A percentile compares a stretch with the other conserved stretches of the same genome.
These are phyloP conservation scores for Phytophthora pistaciae DNA, from an alignment of 352 stramenopile species.

Conservation along the genomic window DNA sequence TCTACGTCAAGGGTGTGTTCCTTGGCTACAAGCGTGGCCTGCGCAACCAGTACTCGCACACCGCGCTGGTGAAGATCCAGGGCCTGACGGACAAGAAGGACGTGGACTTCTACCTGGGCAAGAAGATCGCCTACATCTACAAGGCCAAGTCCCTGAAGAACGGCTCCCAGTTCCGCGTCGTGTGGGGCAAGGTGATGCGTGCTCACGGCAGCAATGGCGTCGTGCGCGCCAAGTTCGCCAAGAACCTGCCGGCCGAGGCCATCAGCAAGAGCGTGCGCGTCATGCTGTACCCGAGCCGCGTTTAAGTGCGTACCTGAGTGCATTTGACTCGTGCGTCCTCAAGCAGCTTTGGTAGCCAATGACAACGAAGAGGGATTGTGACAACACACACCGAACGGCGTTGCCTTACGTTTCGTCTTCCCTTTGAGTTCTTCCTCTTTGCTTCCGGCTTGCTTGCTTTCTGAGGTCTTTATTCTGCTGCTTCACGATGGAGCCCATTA, in stretches of 20 bases:
- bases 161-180: constrained; percentile 98
- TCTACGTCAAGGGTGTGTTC: constrained; percentile 99
- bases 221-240: constrained; percentile 98
- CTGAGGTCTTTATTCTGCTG: neutral
- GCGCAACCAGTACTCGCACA: constrained; percentile 98
- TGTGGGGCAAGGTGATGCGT: constrained; percentile 99
- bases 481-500: neutral
- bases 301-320: constrained; percentile 80
- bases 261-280: constrained; percentile 98
- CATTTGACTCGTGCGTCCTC: constrained; percentile 32
- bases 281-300: constrained; percentile 99
- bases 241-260: constrained; percentile 96
- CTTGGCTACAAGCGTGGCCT: constrained; percentile 99
- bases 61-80: constrained; percentile 99
- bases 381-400: constrained; percentile 32
- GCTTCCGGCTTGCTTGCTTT: neutral
- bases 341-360: constrained; percentile 51
- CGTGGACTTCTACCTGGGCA: constrained; percentile 99
- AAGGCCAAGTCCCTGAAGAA: constrained; percentile 97
- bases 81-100: constrained; percentile 98
- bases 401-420: constrained; percentile 12
- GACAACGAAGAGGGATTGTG: constrained; percentile 65
- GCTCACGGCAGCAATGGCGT: constrained; percentile 99
- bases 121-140: constrained; percentile 99
- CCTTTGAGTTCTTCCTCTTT: constrained; percentile 11